A percentile compares a stretch with the other conserved stretches of the same genome.
Evolutionary conservation across 116 monocot species (phyloP).

Genomic region (Papilionanthe hybrid): DNA sequence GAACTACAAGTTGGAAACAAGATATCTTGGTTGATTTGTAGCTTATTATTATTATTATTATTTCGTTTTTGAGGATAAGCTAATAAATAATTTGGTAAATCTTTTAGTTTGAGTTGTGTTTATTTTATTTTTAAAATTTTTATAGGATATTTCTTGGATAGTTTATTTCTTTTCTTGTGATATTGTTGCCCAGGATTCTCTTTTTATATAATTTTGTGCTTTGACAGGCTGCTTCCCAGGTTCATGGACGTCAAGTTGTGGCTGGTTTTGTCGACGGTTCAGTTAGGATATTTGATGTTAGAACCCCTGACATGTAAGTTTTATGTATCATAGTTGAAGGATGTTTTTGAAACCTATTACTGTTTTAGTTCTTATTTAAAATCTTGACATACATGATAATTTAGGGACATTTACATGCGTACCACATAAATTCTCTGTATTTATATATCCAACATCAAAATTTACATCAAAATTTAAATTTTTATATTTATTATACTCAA

Average conservation of each 20-base stretch:
- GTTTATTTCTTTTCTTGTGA: neutral
- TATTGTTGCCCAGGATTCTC: neutral
- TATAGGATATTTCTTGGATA: neutral
- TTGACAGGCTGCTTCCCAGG: conserved; percentile 85
- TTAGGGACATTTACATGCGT: too few relatives aligned
- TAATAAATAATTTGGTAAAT: neutral
- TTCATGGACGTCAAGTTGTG: conserved; percentile 76
- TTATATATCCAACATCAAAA: too few relatives aligned
- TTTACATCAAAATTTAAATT: too few relatives aligned
- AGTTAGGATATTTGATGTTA: conserved; percentile 81
- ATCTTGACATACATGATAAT: neutral
- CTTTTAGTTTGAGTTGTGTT: neutral
- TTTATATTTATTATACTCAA: too few relatives aligned
- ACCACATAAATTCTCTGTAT: too few relatives aligned
- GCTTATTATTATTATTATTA: neutral
- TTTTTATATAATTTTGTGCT: neutral
- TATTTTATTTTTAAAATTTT: neutral
- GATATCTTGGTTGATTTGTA: neutral
- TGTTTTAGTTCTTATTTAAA: neutral
- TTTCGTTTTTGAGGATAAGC: neutral
- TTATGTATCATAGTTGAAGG: neutral
- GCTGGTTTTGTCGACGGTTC: conserved; percentile 85
- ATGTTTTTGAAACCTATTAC: neutral
- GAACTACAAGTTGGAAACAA: neutral
- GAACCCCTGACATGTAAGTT: conserved; percentile 76